These are phyloP conservation scores for Kluyveromyces sp. DNA, from an alignment of 1,139 yeast species.

Conservation along the genomic window DNA sequence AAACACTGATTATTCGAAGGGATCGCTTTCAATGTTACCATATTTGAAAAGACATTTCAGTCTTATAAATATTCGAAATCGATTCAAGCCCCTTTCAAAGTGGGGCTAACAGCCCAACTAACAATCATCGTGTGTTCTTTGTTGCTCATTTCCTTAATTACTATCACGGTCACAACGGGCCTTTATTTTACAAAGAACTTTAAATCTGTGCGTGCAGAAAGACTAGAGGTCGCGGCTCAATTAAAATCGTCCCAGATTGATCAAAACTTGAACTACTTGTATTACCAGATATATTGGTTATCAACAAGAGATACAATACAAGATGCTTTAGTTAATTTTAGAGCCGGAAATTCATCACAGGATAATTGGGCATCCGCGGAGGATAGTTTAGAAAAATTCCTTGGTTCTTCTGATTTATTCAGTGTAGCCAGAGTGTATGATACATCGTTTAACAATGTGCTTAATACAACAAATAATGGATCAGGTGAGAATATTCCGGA, in stretches of 20 bases:
- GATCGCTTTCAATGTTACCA: background rate
- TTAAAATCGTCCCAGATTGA: conserved; percentile 71
- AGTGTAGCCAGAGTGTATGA: conserved; percentile 67
- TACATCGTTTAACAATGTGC: conserved; percentile 34
- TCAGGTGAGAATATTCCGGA: conserved; percentile 31
- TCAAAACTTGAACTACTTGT: conserved; percentile 56
- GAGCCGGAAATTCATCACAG: conserved; percentile 61
- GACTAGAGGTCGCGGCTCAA: conserved; percentile 70
- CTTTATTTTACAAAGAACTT: conserved; percentile 65
- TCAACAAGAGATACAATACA: conserved; percentile 55
- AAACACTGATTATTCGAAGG: background rate
- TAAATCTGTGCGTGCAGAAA: conserved; percentile 56
- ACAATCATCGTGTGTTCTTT: conserved; percentile 72
- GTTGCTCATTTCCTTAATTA: conserved; percentile 64
- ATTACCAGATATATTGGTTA: conserved; percentile 67
- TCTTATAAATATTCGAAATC: background rate
- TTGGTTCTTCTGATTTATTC: conserved; percentile 55
- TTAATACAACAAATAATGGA: conserved; percentile 35
- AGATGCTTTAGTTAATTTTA: conserved; percentile 49
- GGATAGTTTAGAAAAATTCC: conserved; percentile 45
- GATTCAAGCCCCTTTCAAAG: conserved; percentile 29
- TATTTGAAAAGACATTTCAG: background rate
- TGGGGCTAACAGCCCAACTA: conserved; percentile 53
- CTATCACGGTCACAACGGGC: conserved; percentile 74
- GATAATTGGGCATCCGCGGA: conserved; percentile 40